Base-by-base conservation (phyloP, 805 yeast genomes). In the Myxozyma geophila region DNA sequence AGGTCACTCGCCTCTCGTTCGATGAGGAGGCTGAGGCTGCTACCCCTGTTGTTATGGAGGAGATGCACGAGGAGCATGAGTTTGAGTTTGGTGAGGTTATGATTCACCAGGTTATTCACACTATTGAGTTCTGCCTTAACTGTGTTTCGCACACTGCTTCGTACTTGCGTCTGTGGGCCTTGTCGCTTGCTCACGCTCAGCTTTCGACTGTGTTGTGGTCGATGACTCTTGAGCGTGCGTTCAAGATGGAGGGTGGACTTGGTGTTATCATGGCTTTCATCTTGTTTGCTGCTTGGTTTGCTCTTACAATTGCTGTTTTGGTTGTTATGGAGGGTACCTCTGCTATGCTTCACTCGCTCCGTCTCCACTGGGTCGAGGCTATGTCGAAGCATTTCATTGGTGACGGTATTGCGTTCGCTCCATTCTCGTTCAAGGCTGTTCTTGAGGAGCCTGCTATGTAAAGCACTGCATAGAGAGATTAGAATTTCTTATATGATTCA, bases 121-220 rank as follows among this genome's bases (percentile, higher is more conserved):
- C 99, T 10, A 93, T 93, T 74, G 99, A 93, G 81, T 93, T 95
- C 79, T 93, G 99, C 74, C 82, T 93, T 74, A 95, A 95, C 78
- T 90, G 97, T 81, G 97, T 93, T 39, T 90, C 97, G n/a, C 99
- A 93, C 76, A 93, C 99, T 1, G 99, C 99, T 0, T 93, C 98
- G 0, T 93, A 93, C 74, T 81, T 93, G 70, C 89, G 99, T 78
- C 80, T 93, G 70, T 93, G 99, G 99, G 99, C 99, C 2, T 81
- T 93, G 70, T 93, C 98, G 0, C 84, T 93, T 67, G 99, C 99
- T 0, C 99, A 93, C 78, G 96, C 97, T 13, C 98, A 93, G 80
- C 82, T 93, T 71, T 92, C 98, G 0, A 81, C 89, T n/a, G 99
- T 93, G 8, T 80, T 93, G 75, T 93, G 99, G 99, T 80, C 87